A percentile compares a stretch with the other conserved stretches of the same genome.
Evolutionary conservation across 805 yeast genomes (phyloP).

Genomic region (Monosporozyma siamensis): DNA sequence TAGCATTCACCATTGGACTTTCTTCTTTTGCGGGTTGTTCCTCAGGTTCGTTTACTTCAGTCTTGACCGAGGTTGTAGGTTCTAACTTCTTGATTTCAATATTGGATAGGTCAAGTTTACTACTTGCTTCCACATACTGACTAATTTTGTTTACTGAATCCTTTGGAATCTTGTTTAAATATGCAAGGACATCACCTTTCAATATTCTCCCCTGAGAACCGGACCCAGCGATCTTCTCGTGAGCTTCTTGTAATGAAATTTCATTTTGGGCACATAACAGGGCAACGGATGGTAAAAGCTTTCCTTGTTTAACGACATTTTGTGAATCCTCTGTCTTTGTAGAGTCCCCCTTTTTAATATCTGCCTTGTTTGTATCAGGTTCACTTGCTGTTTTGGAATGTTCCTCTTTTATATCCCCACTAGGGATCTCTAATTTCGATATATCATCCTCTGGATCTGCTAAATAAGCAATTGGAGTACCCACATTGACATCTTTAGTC

Average conservation of each 20-base stretch:
- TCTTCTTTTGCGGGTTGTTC: background rate
- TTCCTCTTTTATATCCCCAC: constrained; percentile 10
- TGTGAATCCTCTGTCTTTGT: background rate
- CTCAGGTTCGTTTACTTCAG: background rate
- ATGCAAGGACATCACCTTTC: constrained; percentile 86
- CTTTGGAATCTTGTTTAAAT: constrained; percentile 59
- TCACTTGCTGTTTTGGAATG: background rate
- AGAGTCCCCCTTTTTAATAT: constrained; percentile 12
- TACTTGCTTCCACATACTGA: constrained; percentile 44
- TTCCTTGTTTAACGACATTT: too few relatives aligned
- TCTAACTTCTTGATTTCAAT: constrained; percentile 35
- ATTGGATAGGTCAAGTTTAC: constrained; percentile 64
- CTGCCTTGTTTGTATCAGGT: constrained; percentile 9
- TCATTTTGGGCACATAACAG: constrained; percentile 49
- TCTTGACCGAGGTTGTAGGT: constrained; percentile 10
- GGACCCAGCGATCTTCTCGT: constrained; percentile 63
- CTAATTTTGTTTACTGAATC: constrained; percentile 47
- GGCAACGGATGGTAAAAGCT: constrained; percentile 72
- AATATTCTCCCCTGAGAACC: constrained; percentile 85
- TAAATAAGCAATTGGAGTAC: constrained; percentile 77
- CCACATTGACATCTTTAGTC: constrained; percentile 71
- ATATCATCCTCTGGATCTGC: constrained; percentile 88
- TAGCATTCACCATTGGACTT: background rate
- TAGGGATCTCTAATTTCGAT: constrained; percentile 49
- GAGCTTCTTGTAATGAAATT: constrained; percentile 62